Base-by-base conservation (phyloP, 2,329 filamentous ascomycete species). In the Samsoniella hepiali region DNA sequence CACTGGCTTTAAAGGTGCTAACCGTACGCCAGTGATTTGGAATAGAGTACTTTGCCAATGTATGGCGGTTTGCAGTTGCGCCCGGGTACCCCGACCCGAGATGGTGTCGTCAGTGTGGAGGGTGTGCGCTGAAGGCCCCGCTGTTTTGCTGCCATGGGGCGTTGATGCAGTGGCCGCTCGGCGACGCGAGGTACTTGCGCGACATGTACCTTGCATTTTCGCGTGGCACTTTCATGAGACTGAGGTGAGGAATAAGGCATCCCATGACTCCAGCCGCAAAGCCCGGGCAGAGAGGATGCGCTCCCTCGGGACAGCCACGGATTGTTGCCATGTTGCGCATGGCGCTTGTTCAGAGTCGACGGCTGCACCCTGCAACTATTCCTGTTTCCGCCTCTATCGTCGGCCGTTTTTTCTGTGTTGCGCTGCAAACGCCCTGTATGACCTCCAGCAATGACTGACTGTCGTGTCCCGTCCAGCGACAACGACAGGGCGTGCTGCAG, bases 21-120 rank as follows among this genome's bases (percentile, higher is more conserved):
- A 29, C 13, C n/a, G 31, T 15, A 50, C 55, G 32, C 45, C 45
- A 51, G 27, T 9, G 29, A 31, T 32, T 38, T 15, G 38, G 53
- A 56, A 13, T 7, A 22, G 8, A n/a, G 45, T 40, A 51, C 45
- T 27, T 38, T 34, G 10, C 38, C 38, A 13, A 40, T 38, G 5
- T 11, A 38, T 38, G 34, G 34, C 7, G 9, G 9, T 8, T 11
- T 9, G 34, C 34, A 11, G 5, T 11, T 5, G 13, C 11, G 11
- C 15, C 3, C 56, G 53, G 31, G 53, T 56, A 62, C 36, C 55
- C 11, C 32, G 29, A 59, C 49, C 55, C 62, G 62, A 59, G 32
- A 58, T 63, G 55, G 56, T 63, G 62, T 63, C 62, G 62, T 63
- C 62, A 63, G 36, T 27, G 32, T 57, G 60, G 53, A 62, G 60